These are phyloP conservation scores for Biscutella laevigata DNA, from an alignment of 441 rosid species.

Conservation along the genomic window DNA sequence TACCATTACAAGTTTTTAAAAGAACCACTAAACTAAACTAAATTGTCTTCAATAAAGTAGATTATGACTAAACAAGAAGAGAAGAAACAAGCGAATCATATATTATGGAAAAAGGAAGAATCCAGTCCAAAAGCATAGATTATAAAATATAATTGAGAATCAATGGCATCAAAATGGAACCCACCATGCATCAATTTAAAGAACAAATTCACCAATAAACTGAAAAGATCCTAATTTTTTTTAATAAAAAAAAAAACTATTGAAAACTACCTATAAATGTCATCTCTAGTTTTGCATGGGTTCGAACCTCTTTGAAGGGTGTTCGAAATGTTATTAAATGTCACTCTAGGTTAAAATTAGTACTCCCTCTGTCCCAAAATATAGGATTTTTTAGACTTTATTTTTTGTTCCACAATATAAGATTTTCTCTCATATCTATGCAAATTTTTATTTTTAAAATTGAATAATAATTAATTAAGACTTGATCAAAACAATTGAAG, in stretches of 20 bases:
- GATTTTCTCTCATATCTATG: too few relatives aligned
- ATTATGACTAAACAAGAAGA: not conserved
- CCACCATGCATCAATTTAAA: constrained; percentile 22
- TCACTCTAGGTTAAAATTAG: not conserved
- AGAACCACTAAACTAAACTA: not conserved
- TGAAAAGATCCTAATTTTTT: not conserved
- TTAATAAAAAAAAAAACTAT: not conserved
- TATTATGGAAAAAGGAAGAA: not conserved
- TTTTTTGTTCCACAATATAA: too few relatives aligned
- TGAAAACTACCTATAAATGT: not conserved
- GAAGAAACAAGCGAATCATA: not conserved
- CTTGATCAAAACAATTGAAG: too few relatives aligned
- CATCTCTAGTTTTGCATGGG: not conserved
- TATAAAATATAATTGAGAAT: constrained; percentile 8
- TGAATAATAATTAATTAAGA: too few relatives aligned
- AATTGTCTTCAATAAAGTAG: not conserved
- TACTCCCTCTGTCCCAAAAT: too few relatives aligned
- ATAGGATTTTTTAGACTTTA: too few relatives aligned
- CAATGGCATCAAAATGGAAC: constrained; percentile 25
- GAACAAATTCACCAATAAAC: constrained; percentile 14
- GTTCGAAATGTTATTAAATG: too few relatives aligned
- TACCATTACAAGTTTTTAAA: too few relatives aligned
- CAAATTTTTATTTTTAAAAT: too few relatives aligned
- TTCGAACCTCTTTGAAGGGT: not conserved
- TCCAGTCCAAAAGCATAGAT: constrained; percentile 1